Conservation (phyloP, 2,329 filamentous ascomycete genomes). For the Apiospora sp. region DNA sequence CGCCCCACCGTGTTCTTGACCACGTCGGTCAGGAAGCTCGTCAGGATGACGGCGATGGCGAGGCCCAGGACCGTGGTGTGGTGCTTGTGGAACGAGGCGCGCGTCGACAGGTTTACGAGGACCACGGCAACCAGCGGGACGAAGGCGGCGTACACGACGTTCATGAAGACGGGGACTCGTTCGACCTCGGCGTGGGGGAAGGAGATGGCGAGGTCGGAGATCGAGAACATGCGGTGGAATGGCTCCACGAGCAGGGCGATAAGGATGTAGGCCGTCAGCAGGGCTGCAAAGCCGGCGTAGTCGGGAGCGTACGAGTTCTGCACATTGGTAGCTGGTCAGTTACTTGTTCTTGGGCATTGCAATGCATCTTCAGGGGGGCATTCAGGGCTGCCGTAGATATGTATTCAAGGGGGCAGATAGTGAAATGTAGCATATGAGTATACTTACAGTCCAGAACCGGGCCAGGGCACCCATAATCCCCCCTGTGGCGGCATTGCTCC, state of each 20-base stretch:
- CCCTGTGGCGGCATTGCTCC: conserved; percentile 31
- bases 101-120: conserved; percentile 67
- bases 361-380: not conserved
- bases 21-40: conserved; percentile 85
- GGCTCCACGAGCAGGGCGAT: conserved; percentile 77
- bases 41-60: conserved; percentile 77
- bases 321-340: conserved; percentile 25
- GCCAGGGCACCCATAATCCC: conserved; percentile 44
- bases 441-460: conserved; percentile 57
- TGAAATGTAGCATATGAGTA: not conserved
- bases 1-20: conserved; percentile 89
- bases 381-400: not conserved
- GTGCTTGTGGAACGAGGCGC: conserved; percentile 76
- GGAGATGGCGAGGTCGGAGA: conserved; percentile 84
- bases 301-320: conserved; percentile 87
- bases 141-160: conserved; percentile 80
- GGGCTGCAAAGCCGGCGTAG: conserved; percentile 78
- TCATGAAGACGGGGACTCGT: conserved; percentile 81
- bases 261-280: conserved; percentile 74
- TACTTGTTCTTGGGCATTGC: not conserved
- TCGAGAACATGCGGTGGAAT: conserved; percentile 93
- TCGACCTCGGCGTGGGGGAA: conserved; percentile 88
- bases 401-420: not conserved
- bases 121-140: conserved; percentile 74
- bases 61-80: conserved; percentile 88